Evolutionary conservation across 768 basidiomycete genomes (phyloP), one percentile per base, ranked within the genome.

Genomic region (Suillus subaureus): DNA sequence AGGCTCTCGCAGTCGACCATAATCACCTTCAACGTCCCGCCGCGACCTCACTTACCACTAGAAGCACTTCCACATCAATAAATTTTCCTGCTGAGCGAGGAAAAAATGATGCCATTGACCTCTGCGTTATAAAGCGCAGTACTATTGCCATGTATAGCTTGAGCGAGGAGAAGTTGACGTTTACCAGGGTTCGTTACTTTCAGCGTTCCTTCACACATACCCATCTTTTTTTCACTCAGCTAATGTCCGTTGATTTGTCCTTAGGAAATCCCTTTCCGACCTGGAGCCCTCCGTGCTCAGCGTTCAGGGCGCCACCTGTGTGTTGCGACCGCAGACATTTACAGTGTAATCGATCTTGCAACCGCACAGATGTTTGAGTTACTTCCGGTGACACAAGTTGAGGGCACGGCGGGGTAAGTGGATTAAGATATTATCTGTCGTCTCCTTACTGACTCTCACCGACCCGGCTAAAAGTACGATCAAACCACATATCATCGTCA

Each of bases 1-100:
- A 91, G 23, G 82, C 90, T 0, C 88, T 97, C 68, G 88, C 94
- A 0, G 87, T 97, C 0, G 96, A 99, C 72, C 88, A 96, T 63
- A 82, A 83, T 58, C 89, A 92, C 68, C 78, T 92, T 28, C 79
- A 78, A 49, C 82, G 89, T 11, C 83, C 84, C 0, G 71, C 81
- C 1, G 82, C 83, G 2, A 70, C 78, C 37, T 76, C 72, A 28
- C 82, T 81, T 67, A 83, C 77, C 39, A 69, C 76, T 16, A 68
- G 77, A 12, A 71, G 75, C 6, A 35, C 54, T 55, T 35, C 31
- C 21, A 18, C 40, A 21, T 60, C 57, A 40, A 21, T 28, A 13
- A 60, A 13, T 60, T 13, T 42, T 28, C 18, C 58, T 21, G 18
- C 40, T 3, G 58, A 60, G 12, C 40, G 58, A 42, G 58, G 26